Evolutionary conservation across 495 filamentous ascomycete species (phyloP).

Genomic region (Hypoxylon crocopeplum): DNA sequence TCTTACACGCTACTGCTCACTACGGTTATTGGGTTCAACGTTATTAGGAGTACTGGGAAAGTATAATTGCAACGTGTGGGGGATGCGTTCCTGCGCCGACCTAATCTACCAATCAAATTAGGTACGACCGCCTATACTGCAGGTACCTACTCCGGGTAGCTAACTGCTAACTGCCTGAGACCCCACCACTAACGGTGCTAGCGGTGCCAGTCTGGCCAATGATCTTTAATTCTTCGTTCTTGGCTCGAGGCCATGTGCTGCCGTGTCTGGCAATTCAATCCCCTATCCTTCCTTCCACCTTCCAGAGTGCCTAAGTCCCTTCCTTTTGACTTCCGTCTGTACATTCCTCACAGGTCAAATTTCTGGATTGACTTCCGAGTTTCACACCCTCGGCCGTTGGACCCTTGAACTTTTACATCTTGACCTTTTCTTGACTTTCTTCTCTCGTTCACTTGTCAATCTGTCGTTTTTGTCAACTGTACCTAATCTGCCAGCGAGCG

Average conservation of each 20-base stretch:
- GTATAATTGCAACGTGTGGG: slow-evolving; percentile 3
- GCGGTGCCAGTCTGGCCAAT: slow-evolving; percentile 6
- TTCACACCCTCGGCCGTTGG: slow-evolving; percentile 1
- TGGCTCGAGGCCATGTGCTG: background rate
- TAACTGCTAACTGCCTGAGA: slow-evolving; percentile 10
- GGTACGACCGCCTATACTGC: slow-evolving; percentile 1
- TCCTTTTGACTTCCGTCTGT: background rate
- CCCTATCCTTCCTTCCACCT: background rate
- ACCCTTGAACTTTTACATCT: slow-evolving; percentile 1
- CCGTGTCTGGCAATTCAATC: background rate
- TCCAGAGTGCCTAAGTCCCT: too few relatives aligned
- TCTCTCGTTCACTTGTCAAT: slow-evolving; percentile 4
- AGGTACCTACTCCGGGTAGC: background rate
- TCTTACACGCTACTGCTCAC: slow-evolving; percentile 23
- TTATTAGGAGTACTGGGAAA: background rate
- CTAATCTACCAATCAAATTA: too few relatives aligned
- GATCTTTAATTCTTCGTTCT: too few relatives aligned
- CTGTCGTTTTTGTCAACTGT: background rate
- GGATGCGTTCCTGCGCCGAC: slow-evolving; percentile 21
- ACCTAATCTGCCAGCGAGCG: slow-evolving; percentile 20
- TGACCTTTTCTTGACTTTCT: background rate
- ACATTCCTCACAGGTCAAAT: too few relatives aligned
- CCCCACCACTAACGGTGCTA: slow-evolving; percentile 9
- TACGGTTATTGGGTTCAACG: slow-evolving; percentile 3
- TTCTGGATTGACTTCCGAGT: too few relatives aligned